Percentiles rank a stretch among this genome's conserved stretches.
Conservation (phyloP, 192 early-diverging fungal species). For the Obelidium mucronatum region DNA sequence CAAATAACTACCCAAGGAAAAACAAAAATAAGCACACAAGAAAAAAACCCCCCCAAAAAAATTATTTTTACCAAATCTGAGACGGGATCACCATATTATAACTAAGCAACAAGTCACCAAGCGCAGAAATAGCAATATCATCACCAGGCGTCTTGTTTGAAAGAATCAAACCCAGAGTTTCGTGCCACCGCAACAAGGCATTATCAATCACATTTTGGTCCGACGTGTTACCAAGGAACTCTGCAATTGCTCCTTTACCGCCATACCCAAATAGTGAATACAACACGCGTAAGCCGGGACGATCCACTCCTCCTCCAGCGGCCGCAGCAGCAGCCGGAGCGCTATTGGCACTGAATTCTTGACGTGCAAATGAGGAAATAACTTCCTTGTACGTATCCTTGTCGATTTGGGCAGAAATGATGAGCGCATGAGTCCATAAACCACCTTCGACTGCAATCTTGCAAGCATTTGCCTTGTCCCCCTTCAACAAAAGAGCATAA, state of each 20-base stretch:
- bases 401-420: constrained; percentile 87
- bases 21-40: constrained; percentile 19
- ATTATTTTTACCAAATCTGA: constrained; percentile 77
- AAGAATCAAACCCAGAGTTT: constrained; percentile 77
- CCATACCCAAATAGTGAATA: constrained; percentile 45
- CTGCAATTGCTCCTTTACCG: constrained; percentile 20
- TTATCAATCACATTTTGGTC: background rate
- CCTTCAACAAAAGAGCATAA: constrained; percentile 64
- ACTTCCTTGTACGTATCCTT: constrained; percentile 84
- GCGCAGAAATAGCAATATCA: constrained; percentile 66
- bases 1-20: constrained; percentile 56
- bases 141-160: constrained; percentile 85
- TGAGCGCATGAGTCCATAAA: constrained; percentile 90
- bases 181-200: constrained; percentile 68
- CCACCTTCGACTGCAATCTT: constrained; percentile 52
- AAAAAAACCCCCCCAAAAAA: background rate
- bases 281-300: constrained; percentile 49
- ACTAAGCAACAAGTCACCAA: constrained; percentile 80
- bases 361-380: constrained; percentile 71
- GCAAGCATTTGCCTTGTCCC: constrained; percentile 67
- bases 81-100: constrained; percentile 65
- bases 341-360: constrained; percentile 52
- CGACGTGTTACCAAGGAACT: constrained; percentile 4
- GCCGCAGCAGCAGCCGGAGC: background rate
- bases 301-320: constrained; percentile 1